Evolutionary conservation across 108 stramenopile genomes (phyloP).

Genomic region (Schizochytrium sp.): DNA sequence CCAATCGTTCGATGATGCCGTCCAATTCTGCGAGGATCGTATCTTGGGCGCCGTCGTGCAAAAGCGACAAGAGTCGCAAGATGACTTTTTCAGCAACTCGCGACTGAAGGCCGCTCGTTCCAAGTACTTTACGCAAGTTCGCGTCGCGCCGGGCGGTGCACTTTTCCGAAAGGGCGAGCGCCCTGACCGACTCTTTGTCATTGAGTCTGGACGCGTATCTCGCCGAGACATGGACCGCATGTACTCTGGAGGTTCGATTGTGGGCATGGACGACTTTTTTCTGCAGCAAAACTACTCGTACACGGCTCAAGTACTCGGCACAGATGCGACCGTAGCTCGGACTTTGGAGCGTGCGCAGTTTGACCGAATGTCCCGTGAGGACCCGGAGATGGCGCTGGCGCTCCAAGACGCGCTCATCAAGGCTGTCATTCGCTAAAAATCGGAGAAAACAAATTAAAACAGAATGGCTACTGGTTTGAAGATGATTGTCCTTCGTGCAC

Average conservation of each 20-base stretch:
- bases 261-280: slow-evolving; percentile 13
- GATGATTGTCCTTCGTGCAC: too few species aligned
- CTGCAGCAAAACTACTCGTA: not conserved
- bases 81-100: not conserved
- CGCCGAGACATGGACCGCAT: not conserved
- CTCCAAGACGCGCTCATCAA: not conserved
- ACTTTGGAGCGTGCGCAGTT: not conserved
- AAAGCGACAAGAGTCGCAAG: not conserved
- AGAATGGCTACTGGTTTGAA: too few species aligned
- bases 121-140: not conserved
- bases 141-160: not conserved
- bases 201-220: not conserved
- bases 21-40: not conserved
- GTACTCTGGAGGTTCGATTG: not conserved
- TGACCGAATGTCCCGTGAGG: not conserved
- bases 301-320: not conserved
- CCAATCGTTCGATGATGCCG: not conserved
- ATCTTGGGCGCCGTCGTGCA: not conserved
- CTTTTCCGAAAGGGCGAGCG: not conserved
- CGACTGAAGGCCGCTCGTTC: not conserved
- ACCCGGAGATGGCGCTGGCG: not conserved
- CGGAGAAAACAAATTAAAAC: too few species aligned
- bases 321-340: not conserved
- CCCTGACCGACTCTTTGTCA: not conserved
- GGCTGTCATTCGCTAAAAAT: not conserved